These are phyloP conservation scores for Coniella lustricola DNA, from an alignment of 2,329 filamentous ascomycete genomes.

Conservation along the genomic window DNA sequence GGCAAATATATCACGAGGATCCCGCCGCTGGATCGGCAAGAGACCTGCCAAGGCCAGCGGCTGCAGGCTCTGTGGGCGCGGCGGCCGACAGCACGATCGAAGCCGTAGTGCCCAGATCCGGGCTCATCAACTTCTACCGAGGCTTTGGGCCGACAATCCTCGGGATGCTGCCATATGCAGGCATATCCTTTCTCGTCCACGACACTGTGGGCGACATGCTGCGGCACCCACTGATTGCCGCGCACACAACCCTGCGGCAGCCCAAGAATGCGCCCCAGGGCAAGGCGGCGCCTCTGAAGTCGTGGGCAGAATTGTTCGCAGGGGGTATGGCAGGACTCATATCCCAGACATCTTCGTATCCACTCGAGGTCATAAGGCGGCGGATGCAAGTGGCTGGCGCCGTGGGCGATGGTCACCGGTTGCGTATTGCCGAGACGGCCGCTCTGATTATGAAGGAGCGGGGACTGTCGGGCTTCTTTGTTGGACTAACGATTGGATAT, in stretches of 20 bases:
- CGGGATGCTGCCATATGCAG: slow-evolving; percentile 95
- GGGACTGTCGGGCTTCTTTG: slow-evolving; percentile 78
- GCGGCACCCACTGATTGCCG: slow-evolving; percentile 58
- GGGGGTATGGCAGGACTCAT: slow-evolving; percentile 83
- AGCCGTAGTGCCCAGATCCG: slow-evolving; percentile 52
- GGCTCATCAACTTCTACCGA: slow-evolving; percentile 86
- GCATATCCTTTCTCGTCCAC: slow-evolving; percentile 91
- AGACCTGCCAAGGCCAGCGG: slow-evolving; percentile 26
- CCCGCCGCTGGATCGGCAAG: slow-evolving; percentile 35
- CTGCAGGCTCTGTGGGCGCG: slow-evolving; percentile 35
- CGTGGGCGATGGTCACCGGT: slow-evolving; percentile 77
- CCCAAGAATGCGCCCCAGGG: slow-evolving; percentile 45
- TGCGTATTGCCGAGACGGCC: slow-evolving; percentile 74
- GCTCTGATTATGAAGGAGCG: slow-evolving; percentile 66
- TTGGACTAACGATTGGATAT: slow-evolving; percentile 91
- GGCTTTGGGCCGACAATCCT: slow-evolving; percentile 85
- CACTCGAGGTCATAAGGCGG: slow-evolving; percentile 82
- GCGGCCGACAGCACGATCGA: slow-evolving; percentile 38
- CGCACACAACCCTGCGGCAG: slow-evolving; percentile 68
- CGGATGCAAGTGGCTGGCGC: slow-evolving; percentile 96
- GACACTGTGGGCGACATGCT: slow-evolving; percentile 83
- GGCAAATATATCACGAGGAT: slow-evolving; percentile 78
- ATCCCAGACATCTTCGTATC: slow-evolving; percentile 88
- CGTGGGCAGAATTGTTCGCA: slow-evolving; percentile 78
- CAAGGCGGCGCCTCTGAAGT: slow-evolving; percentile 67